Evolutionary conservation across 805 yeast species (phyloP), one percentile per base, ranked within the genome.

Genomic region (Henningerozyma blattae): DNA sequence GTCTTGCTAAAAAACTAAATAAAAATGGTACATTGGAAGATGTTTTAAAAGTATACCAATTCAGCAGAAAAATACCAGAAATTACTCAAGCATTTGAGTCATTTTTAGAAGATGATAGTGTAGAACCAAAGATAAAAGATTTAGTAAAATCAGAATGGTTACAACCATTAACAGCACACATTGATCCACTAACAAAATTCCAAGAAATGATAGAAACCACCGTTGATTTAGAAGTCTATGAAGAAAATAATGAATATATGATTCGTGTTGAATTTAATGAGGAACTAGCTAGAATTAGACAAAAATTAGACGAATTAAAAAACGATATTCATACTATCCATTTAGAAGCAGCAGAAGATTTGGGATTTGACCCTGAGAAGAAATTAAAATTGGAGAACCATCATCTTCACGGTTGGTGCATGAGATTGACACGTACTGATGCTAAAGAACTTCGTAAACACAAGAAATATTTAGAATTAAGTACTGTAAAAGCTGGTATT

Each of bases 401-500:
- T 51, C 81, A 71, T 41, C 73, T 70, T 18, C 93, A 84, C 55
- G 96, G 96, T 15, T 87, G 95, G 94, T 85, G 95, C 55, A 73
- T 89, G 68, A 68, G 97, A 45, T 70, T 91, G 16, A 91, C 98
- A 1, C 72, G 98, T 55, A 77, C 74, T 36, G 97, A 91, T 49
- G 87, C 95, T 2, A 66, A 79, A 9, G 77, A 81, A 15, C 64
- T 91, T 38, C 72, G 97, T 46, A 50, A 55, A 29, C 52, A 50
- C 18, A 65, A 64, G 36, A 67, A 71, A 27, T 87, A 77, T 52
- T 68, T 68, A 33, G 96, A 91, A 54, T 63, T 89, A 29, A 82
- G 86, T 33, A 89, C 96, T 0, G 93, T 85, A 20, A 91, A 91
- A 53, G 94, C 95, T 2, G 99, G 99, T 37, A 89, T 89, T 4